Conservation (phyloP, 345 rosid genomes). For the Odontarrhena argentea region DNA sequence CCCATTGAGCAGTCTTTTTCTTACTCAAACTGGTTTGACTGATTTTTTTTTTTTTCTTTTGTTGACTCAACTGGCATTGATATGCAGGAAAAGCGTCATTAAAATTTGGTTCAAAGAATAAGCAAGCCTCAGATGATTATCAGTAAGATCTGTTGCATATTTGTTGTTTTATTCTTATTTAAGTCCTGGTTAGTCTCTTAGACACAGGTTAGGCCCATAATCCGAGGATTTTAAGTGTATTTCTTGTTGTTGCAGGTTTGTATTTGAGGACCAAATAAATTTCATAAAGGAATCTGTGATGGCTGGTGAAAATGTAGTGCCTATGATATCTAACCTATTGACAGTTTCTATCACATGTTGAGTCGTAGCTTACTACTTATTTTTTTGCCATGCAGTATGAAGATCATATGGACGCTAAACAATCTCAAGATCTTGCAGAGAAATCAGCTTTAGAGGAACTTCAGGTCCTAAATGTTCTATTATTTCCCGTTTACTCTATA, state of each 20-base stretch:
- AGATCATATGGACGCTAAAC: constrained; percentile 44
- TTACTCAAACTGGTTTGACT: constrained; percentile 19
- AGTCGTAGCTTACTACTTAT: constrained; percentile 19
- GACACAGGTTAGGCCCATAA: constrained; percentile 9
- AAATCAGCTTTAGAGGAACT: constrained; percentile 78
- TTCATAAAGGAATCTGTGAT: constrained; percentile 83
- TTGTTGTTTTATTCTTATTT: constrained; percentile 16
- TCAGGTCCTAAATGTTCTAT: constrained; percentile 50
- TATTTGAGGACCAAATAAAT: constrained; percentile 95
- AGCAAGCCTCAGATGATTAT: constrained; percentile 65
- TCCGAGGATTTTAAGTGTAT: constrained; percentile 17
- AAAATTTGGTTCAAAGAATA: constrained; percentile 83
- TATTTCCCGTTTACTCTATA: not conserved
- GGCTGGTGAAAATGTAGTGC: constrained; percentile 79
- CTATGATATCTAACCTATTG: constrained; percentile 22
- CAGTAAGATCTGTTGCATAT: constrained; percentile 53
- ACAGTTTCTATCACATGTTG: constrained; percentile 20
- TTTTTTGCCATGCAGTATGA: constrained; percentile 54
- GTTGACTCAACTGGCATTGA: constrained; percentile 27
- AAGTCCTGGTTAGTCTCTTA: constrained; percentile 8
- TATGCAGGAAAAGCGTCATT: constrained; percentile 79
- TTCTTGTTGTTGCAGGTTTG: constrained; percentile 51
- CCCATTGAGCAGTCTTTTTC: constrained; percentile 3
- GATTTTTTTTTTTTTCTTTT: constrained; percentile 24
- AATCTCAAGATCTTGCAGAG: constrained; percentile 49